Conservation (phyloP, 257 asterid species). For the Osmanthus fragrans region DNA sequence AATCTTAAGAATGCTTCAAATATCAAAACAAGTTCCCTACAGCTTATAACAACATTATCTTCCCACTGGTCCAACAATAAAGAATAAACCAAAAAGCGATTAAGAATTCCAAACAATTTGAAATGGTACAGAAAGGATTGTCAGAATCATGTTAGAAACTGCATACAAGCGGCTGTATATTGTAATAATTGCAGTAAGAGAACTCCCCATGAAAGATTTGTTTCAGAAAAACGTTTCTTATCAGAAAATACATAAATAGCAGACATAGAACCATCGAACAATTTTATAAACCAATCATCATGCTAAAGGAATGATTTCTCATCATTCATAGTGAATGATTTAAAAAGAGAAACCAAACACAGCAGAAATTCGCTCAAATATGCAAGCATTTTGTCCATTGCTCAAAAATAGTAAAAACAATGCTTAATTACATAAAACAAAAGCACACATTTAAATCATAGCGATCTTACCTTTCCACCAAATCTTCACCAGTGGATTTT, state of each 20-base stretch:
- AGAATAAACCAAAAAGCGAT: background rate
- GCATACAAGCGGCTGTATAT: background rate
- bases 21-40: background rate
- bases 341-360: background rate
- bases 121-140: background rate
- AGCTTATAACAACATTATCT: background rate
- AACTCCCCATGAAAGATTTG: background rate
- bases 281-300: background rate
- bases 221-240: background rate
- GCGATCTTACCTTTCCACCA: slow-evolving; percentile 45
- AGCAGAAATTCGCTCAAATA: too few species aligned
- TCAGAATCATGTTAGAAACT: background rate
- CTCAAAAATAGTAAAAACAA: background rate
- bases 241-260: background rate
- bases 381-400: background rate
- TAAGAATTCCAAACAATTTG: background rate
- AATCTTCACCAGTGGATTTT: slow-evolving; percentile 35
- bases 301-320: too few species aligned
- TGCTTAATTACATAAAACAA: background rate
- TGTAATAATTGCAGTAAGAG: background rate
- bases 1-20: background rate
- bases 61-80: background rate
- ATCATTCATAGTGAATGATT: too few species aligned
- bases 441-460: background rate
- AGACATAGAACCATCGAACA: background rate